These are phyloP conservation scores for Microbotryomycetes sp. DNA, from an alignment of 1,284 basidiomycete genomes.

Conservation along the genomic window DNA sequence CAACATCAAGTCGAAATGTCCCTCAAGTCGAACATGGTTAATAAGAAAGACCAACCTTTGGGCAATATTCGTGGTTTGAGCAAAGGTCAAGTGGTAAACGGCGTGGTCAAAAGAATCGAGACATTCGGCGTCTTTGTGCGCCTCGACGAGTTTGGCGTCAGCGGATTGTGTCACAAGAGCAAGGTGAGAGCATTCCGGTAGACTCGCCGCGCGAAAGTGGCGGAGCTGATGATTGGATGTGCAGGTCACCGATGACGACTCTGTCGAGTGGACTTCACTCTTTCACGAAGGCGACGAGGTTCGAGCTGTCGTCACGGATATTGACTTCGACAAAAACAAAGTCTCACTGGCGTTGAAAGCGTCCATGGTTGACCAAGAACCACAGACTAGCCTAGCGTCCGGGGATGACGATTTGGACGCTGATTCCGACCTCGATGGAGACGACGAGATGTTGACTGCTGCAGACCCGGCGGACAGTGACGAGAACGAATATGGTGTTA, in stretches of 20 bases:
- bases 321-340: slow-evolving; percentile 64
- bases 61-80: slow-evolving; percentile 55
- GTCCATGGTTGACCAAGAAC: slow-evolving; percentile 62
- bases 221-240: background rate
- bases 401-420: slow-evolving; percentile 1
- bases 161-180: slow-evolving; percentile 89
- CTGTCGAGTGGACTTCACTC: slow-evolving; percentile 59
- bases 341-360: slow-evolving; percentile 83
- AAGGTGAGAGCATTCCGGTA: slow-evolving; percentile 53
- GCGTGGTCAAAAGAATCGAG: slow-evolving; percentile 53
- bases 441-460: too few species aligned
- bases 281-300: slow-evolving; percentile 84
- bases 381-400: slow-evolving; percentile 31
- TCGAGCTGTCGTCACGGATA: slow-evolving; percentile 65
- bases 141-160: slow-evolving; percentile 72
- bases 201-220: background rate
- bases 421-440: slow-evolving; percentile 13
- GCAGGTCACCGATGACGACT: slow-evolving; percentile 75
- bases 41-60: slow-evolving; percentile 59
- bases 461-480: too few species aligned
- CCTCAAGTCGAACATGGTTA: slow-evolving; percentile 53
- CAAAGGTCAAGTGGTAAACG: slow-evolving; percentile 43
- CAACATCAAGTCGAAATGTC: slow-evolving; percentile 80
- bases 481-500: slow-evolving; percentile 30
- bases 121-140: slow-evolving; percentile 88